Evolutionary conservation across 768 basidiomycete genomes (phyloP), one percentile per base, ranked within the genome.

Genomic region (Panaeolus cyanescens): DNA sequence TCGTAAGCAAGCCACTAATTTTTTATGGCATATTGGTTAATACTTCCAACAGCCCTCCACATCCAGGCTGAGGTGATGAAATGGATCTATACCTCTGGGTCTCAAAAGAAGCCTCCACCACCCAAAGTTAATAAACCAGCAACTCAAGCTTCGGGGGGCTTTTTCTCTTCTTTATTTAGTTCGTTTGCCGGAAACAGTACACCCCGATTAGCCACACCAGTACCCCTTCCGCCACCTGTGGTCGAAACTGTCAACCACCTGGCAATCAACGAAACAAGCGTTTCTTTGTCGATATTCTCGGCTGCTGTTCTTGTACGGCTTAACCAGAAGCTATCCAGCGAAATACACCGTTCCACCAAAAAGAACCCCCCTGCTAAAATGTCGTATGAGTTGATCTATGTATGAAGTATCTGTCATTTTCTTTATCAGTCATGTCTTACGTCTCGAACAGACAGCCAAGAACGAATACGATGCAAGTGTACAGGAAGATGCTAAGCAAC

Each of bases 271-370:
- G 80, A 83, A 56, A 85, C 84, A 0, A 83, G 78, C 61, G 86
- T 92, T 28, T 75, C 81, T 1, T 68, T 92, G 58, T 83, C 86
- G 1, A 83, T 91, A 40, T 91, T 87, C 68, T 82, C 87, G 8
- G 89, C 88, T 2, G 80, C 87, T 34, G 83, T 92, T 13, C 80
- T 82, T 45, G 88, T 93, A 19, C 80, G 75, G 40, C 71, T 92
- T 17, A 85, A 86, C 63, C 81, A 84, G 72, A 91, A 89, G 68
- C 76, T 90, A 54, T 79, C 84, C 1, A 72, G 78, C 8, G 96
- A 98, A 72, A 77, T 99, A 32, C 83, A 91, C 61, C 81, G 96
- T 61, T 92, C 94, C 0, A 99, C 96, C 10, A 98, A 98, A 83
- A 99, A 99, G 80, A 89, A 92, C 58, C 91, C 93, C 0, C 96